phyloP scores from a whole-genome alignment of 2,329 filamentous ascomycete genomes.

The Exophiala oligosperma region DNA sequence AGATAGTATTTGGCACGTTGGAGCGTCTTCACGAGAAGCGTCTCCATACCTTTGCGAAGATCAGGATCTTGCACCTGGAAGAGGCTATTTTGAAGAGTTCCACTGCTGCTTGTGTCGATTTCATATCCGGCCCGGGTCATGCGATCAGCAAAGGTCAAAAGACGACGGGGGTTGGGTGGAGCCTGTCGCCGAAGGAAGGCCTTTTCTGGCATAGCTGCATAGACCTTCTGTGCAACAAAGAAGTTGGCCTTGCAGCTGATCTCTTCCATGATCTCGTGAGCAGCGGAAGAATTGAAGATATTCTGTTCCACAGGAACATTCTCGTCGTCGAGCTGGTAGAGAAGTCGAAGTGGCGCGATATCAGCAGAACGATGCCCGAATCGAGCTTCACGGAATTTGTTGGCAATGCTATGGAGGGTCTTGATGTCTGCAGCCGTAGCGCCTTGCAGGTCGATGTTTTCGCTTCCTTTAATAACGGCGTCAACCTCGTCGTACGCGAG shows the following conservation, averaged over 20 bases:
- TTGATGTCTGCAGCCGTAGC: slow-evolving; percentile 75
- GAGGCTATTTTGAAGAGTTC: slow-evolving; percentile 86
- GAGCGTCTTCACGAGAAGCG: slow-evolving; percentile 91
- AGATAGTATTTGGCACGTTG: slow-evolving; percentile 94
- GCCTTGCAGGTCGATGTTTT: slow-evolving; percentile 63
- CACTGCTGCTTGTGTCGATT: slow-evolving; percentile 86
- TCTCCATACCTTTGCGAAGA: slow-evolving; percentile 96
- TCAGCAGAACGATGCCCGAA: slow-evolving; percentile 77
- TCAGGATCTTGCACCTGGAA: slow-evolving; percentile 90
- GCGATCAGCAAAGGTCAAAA: slow-evolving; percentile 87
- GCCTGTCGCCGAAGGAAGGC: slow-evolving; percentile 86
- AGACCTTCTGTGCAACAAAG: slow-evolving; percentile 82
- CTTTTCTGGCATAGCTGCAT: slow-evolving; percentile 79
- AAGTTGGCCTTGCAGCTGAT: slow-evolving; percentile 90
- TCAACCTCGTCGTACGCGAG: slow-evolving; percentile 85
- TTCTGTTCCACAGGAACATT: slow-evolving; percentile 96
- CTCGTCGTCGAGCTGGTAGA: slow-evolving; percentile 95
- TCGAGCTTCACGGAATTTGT: slow-evolving; percentile 86
- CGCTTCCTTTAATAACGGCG: slow-evolving; percentile 67
- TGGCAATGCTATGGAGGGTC: slow-evolving; percentile 74
- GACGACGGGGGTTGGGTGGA: slow-evolving; percentile 79
- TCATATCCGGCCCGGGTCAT: slow-evolving; percentile 91
- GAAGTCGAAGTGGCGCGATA: slow-evolving; percentile 80
- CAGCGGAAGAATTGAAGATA: slow-evolving; percentile 86
- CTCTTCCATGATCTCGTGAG: slow-evolving; percentile 93